Evolutionary conservation across 371 early-diverging fungal genomes (phyloP).

Genomic region (Rhizopus delemar): DNA sequence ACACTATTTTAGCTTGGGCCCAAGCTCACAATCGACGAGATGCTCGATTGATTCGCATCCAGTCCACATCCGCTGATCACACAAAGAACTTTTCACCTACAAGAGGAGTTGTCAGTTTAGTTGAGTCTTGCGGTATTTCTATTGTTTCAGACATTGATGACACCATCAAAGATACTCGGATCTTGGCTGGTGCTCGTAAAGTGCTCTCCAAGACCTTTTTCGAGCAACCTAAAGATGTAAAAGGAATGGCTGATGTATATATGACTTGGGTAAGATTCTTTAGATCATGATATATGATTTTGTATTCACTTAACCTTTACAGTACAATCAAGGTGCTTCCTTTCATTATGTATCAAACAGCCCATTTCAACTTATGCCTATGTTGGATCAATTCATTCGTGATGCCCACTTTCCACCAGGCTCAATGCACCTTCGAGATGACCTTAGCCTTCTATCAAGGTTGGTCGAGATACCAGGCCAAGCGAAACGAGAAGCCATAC

Average conservation of each 20-base stretch:
- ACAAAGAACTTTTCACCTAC: slow-evolving; percentile 25
- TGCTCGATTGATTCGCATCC: slow-evolving; percentile 31
- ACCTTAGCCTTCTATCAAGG: slow-evolving; percentile 42
- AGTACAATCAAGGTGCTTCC: slow-evolving; percentile 66
- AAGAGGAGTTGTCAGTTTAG: slow-evolving; percentile 51
- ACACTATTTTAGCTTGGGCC: slow-evolving; percentile 32
- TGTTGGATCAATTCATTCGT: slow-evolving; percentile 72
- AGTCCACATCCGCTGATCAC: slow-evolving; percentile 15
- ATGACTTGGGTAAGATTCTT: slow-evolving; percentile 52
- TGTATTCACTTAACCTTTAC: not conserved
- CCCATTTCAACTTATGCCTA: slow-evolving; percentile 85
- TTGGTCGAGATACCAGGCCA: slow-evolving; percentile 42
- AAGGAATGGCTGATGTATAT: slow-evolving; percentile 76
- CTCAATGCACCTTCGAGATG: slow-evolving; percentile 70
- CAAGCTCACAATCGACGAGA: slow-evolving; percentile 24
- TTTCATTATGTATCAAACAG: slow-evolving; percentile 93
- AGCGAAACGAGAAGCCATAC: slow-evolving; percentile 65
- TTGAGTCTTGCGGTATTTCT: slow-evolving; percentile 67
- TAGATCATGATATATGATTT: not conserved
- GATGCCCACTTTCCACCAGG: slow-evolving; percentile 77
- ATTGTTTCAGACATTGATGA: slow-evolving; percentile 90
- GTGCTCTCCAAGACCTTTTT: slow-evolving; percentile 75
- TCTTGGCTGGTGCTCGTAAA: slow-evolving; percentile 66
- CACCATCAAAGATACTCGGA: slow-evolving; percentile 82
- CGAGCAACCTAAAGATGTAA: slow-evolving; percentile 55